Evolutionary conservation across 1,139 yeast genomes (phyloP).

Genomic region (Sugiyamaella xylanicola): DNA sequence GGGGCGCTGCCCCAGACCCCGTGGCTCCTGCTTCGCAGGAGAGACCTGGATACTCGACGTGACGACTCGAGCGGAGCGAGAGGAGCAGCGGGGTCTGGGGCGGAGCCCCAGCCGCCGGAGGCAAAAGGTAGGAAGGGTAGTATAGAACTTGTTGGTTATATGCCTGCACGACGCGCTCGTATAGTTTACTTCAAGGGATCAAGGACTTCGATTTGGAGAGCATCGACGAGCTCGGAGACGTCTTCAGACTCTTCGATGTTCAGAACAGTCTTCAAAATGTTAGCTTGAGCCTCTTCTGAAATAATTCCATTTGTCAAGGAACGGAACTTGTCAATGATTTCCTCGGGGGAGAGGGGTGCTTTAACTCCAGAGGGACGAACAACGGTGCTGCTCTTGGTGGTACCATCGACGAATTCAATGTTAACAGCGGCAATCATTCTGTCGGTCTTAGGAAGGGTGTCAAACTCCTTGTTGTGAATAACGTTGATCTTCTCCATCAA

Average conservation of each 20-base stretch:
- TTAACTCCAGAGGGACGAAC: slow-evolving; percentile 23
- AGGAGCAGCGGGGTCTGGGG: not conserved
- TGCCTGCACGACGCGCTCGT: no score
- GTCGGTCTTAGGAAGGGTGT: slow-evolving; percentile 7
- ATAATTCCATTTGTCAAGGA: slow-evolving; percentile 20
- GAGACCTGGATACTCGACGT: no score
- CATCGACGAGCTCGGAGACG: slow-evolving; percentile 8
- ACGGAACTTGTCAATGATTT: slow-evolving; percentile 18
- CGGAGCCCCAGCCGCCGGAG: not conserved
- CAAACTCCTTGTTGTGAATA: slow-evolving; percentile 14
- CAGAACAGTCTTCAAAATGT: slow-evolving; percentile 17
- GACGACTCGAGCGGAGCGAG: no score
- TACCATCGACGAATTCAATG: slow-evolving; percentile 14
- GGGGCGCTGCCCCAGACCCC: not conserved
- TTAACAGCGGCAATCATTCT: slow-evolving; percentile 22
- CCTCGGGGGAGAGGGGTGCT: slow-evolving; percentile 16
- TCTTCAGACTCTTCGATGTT: slow-evolving; percentile 11
- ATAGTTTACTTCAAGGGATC: slow-evolving; percentile 18
- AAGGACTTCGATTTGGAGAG: slow-evolving; percentile 14
- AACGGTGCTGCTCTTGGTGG: slow-evolving; percentile 1
- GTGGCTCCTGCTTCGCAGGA: not conserved
- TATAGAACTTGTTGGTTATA: no score
- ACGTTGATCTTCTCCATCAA: slow-evolving; percentile 21
- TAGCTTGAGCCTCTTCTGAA: slow-evolving; percentile 13
- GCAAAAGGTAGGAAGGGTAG: no score